Evolutionary conservation across 768 basidiomycete genomes (phyloP).

Genomic region (Lentinula sp.): DNA sequence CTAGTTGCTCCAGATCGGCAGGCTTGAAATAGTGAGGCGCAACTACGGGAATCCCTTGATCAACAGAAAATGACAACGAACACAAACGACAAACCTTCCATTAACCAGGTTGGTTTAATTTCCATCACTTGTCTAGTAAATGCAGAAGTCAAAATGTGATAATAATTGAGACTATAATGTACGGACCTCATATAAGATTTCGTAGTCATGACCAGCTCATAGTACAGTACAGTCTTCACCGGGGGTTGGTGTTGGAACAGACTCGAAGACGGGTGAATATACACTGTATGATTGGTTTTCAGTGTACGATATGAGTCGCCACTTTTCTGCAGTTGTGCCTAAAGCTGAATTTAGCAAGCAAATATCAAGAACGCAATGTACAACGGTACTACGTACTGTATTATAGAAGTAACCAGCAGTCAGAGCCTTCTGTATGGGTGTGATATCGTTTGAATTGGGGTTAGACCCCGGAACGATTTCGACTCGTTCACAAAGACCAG

Average conservation of each 20-base stretch:
- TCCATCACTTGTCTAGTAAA: slow-evolving; percentile 87
- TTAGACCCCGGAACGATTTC: slow-evolving; percentile 86
- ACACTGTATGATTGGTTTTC: slow-evolving; percentile 94
- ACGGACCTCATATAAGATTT: slow-evolving; percentile 90
- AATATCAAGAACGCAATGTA: background rate
- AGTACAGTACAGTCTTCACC: slow-evolving; percentile 84
- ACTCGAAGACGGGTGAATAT: slow-evolving; percentile 93
- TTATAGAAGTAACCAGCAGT: slow-evolving; percentile 97
- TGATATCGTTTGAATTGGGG: slow-evolving; percentile 90
- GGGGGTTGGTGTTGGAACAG: slow-evolving; percentile 96
- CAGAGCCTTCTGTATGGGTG: slow-evolving; percentile 90
- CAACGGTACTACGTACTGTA: slow-evolving; percentile 45
- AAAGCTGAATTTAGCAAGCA: background rate
- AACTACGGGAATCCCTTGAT: slow-evolving; percentile 37
- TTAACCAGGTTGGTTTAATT: slow-evolving; percentile 90
- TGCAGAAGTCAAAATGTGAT: background rate
- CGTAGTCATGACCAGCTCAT: slow-evolving; percentile 95
- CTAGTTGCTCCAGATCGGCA: slow-evolving; percentile 74
- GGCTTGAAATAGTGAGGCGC: slow-evolving; percentile 96
- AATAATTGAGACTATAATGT: background rate
- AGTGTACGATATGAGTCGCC: slow-evolving; percentile 97
- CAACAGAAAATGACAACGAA: slow-evolving; percentile 2
- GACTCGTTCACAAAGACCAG: slow-evolving; percentile 92
- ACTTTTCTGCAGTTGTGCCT: slow-evolving; percentile 91
- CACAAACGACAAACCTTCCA: slow-evolving; percentile 61